Percentiles rank a stretch among this genome's conserved stretches.
phyloP scores from a whole-genome alignment of 257 asterid genomes.

The Solanum ossicruentum region DNA sequence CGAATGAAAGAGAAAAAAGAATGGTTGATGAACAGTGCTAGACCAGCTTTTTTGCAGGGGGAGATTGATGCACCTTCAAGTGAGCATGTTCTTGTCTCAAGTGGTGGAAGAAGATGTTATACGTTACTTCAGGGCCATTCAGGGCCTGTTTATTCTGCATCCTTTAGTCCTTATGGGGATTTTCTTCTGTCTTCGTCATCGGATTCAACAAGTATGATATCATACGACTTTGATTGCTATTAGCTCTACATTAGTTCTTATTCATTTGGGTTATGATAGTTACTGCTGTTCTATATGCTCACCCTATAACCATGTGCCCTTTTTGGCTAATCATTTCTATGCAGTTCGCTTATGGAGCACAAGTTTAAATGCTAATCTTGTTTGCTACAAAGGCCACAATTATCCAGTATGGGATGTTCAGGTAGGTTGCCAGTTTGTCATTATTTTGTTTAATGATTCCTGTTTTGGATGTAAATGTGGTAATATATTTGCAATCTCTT shows the following conservation, averaged over 20 bases:
- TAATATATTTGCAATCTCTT: not conserved
- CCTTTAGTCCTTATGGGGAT: conserved; percentile 88
- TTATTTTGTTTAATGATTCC: not conserved
- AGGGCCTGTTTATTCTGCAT: conserved; percentile 88
- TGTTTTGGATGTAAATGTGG: not conserved
- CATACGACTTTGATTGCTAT: not conserved
- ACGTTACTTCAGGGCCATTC: conserved; percentile 83
- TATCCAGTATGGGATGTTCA: conserved; percentile 99
- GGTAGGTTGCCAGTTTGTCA: conserved; percentile 23
- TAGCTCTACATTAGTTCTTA: not conserved
- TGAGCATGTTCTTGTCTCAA: conserved; percentile 35
- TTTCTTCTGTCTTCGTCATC: conserved; percentile 89
- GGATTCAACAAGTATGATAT: conserved; percentile 72
- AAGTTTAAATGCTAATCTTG: conserved; percentile 79
- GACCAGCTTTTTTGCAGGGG: conserved; percentile 60
- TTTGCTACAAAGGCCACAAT: conserved; percentile 98
- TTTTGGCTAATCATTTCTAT: not conserved
- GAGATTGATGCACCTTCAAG: conserved; percentile 40
- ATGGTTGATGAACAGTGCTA: conserved; percentile 17
- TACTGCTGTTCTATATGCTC: not conserved
- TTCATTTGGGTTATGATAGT: not conserved
- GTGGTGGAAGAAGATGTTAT: conserved; percentile 50
- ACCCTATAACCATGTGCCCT: not conserved
- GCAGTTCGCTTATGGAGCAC: conserved; percentile 97
- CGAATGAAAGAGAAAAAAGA: not conserved